phyloP scores from a whole-genome alignment of 495 filamentous ascomycete species.

The Neurospora sp. region DNA sequence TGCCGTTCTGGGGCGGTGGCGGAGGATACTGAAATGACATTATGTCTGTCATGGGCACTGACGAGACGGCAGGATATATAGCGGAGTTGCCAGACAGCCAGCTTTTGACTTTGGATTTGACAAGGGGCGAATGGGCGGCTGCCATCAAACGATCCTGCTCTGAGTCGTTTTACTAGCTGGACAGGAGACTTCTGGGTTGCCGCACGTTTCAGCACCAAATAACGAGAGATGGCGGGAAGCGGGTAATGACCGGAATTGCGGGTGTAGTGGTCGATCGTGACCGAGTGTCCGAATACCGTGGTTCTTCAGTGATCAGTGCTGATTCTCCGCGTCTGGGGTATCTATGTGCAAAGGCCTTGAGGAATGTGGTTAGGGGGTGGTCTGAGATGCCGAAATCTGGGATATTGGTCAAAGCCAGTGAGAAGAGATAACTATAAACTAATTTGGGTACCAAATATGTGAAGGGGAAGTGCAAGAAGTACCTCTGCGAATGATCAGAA shows the following conservation, averaged over 20 bases:
- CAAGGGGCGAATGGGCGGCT: slow-evolving; percentile 23
- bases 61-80: slow-evolving; percentile 22
- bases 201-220: slow-evolving; percentile 8
- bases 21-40: slow-evolving; percentile 46
- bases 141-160: slow-evolving; percentile 21
- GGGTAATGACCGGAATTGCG: slow-evolving; percentile 16
- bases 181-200: slow-evolving; percentile 6
- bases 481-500: slow-evolving; percentile 7
- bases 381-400: neutral
- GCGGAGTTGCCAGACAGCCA: slow-evolving; percentile 22
- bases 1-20: slow-evolving; percentile 31
- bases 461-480: neutral
- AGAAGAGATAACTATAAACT: slow-evolving; percentile 5
- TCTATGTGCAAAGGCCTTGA: neutral
- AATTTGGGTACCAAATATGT: slow-evolving; percentile 11
- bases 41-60: slow-evolving; percentile 34
- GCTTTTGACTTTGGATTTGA: slow-evolving; percentile 20
- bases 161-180: slow-evolving; percentile 9
- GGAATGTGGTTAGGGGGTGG: neutral
- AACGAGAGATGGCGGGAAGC: slow-evolving; percentile 13
- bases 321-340: neutral
- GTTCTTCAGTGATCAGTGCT: neutral
- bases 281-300: neutral
- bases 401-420: neutral
- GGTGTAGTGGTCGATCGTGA: slow-evolving; percentile 6